phyloP scores from a whole-genome alignment of 495 filamentous ascomycete species.

The Podospora pseudopauciseta region DNA sequence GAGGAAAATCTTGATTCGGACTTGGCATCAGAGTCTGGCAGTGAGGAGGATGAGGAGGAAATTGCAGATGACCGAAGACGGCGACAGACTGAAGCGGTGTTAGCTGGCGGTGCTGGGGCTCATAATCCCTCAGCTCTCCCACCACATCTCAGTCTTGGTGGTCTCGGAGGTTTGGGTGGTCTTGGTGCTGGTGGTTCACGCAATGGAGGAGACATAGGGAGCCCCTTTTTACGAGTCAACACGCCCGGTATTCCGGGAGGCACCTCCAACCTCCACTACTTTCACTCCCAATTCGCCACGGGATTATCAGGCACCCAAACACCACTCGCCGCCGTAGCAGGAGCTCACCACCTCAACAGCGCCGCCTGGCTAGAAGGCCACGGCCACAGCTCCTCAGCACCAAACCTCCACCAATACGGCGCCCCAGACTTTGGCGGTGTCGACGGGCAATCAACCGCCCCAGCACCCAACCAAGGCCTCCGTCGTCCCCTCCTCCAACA shows the following conservation, averaged over 20 bases:
- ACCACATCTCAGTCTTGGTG: constrained; percentile 37
- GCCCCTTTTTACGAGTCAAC: constrained; percentile 62
- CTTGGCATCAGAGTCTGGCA: constrained; percentile 31
- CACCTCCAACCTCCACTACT: constrained; percentile 85
- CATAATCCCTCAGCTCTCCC: constrained; percentile 20
- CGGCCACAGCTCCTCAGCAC: constrained; percentile 30
- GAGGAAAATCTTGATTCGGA: constrained; percentile 61
- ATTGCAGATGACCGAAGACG: constrained; percentile 37
- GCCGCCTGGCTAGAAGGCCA: constrained; percentile 39
- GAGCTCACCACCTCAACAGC: constrained; percentile 46
- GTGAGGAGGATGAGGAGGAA: constrained; percentile 37
- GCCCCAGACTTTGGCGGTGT: constrained; percentile 7
- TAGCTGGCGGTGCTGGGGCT: constrained; percentile 5
- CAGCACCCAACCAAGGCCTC: background rate
- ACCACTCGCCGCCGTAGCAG: constrained; percentile 82
- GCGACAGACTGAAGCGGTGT: constrained; percentile 29
- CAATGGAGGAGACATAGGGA: constrained; percentile 50
- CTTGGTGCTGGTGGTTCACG: constrained; percentile 20
- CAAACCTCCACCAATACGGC: constrained; percentile 26
- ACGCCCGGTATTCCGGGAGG: constrained; percentile 81
- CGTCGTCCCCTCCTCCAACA: constrained; percentile 4
- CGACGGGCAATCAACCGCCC: constrained; percentile 2
- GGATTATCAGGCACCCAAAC: constrained; percentile 82
- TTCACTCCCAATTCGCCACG: constrained; percentile 75
- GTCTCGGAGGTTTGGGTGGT: constrained; percentile 22